Evolutionary conservation across 345 rosid genomes (phyloP).

Genomic region (Eutrema heterophyllum): DNA sequence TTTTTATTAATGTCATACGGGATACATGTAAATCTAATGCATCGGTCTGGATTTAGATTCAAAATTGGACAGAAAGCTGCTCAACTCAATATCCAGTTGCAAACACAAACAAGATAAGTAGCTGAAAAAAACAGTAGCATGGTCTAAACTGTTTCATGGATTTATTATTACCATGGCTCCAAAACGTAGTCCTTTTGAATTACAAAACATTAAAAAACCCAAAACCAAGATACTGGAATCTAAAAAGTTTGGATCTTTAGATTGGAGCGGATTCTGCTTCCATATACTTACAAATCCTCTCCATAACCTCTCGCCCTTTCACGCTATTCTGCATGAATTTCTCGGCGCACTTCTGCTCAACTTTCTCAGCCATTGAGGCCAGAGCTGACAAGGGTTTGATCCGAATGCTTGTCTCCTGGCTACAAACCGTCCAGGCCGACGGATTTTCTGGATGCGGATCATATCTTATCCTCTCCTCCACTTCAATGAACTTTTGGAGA

Average conservation of each 20-base stretch:
- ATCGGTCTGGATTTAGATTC: not conserved
- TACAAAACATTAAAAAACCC: slow-evolving; percentile 16
- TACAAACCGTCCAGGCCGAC: slow-evolving; percentile 68
- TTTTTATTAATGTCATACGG: no score
- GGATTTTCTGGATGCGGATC: slow-evolving; percentile 93
- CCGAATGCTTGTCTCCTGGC: slow-evolving; percentile 81
- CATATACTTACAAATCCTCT: slow-evolving; percentile 89
- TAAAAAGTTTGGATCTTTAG: slow-evolving; percentile 20
- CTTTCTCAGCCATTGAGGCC: slow-evolving; percentile 98
- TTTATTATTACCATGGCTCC: slow-evolving; percentile 17
- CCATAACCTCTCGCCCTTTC: slow-evolving; percentile 96
- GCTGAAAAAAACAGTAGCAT: not conserved
- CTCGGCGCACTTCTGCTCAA: slow-evolving; percentile 85
- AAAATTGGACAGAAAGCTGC: slow-evolving; percentile 8
- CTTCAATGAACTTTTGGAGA: slow-evolving; percentile 86
- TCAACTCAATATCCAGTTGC: not conserved
- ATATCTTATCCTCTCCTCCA: slow-evolving; percentile 78
- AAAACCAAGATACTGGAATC: slow-evolving; percentile 1
- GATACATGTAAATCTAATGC: not conserved
- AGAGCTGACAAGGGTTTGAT: slow-evolving; percentile 85
- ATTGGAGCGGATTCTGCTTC: slow-evolving; percentile 73
- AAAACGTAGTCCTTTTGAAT: not conserved
- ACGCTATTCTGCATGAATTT: slow-evolving; percentile 87
- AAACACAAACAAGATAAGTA: slow-evolving; percentile 5
- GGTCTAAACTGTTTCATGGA: slow-evolving; percentile 5